Percentiles rank a stretch among this genome's conserved stretches.
Conservation (phyloP, 768 basidiomycete species). For the Rhizopogon salebrosus region DNA sequence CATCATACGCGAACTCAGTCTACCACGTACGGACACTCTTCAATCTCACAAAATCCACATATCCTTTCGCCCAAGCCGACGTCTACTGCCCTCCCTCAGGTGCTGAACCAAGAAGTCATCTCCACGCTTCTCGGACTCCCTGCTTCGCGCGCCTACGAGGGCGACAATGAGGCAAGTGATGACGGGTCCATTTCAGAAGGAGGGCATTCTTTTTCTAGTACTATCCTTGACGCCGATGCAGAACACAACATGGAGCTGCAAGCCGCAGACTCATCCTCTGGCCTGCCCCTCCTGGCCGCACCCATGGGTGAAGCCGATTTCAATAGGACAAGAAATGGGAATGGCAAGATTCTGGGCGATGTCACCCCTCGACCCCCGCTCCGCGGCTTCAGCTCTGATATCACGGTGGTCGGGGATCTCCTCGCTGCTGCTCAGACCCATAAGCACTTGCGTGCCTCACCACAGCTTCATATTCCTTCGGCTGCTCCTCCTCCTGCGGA, state of each 20-base stretch:
- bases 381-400: conserved; percentile 30
- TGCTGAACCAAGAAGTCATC: conserved; percentile 69
- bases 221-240: conserved; percentile 27
- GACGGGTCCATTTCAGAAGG: conserved; percentile 32
- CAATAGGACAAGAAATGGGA: conserved; percentile 10
- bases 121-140: conserved; percentile 56
- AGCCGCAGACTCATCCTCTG: conserved; percentile 26
- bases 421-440: conserved; percentile 17
- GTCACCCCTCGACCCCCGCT: conserved; percentile 58
- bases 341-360: conserved; percentile 33
- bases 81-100: conserved; percentile 49
- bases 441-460: conserved; percentile 2
- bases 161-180: conserved; percentile 46
- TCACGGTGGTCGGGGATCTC: conserved; percentile 24
- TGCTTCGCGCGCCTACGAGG: conserved; percentile 41
- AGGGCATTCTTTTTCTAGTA: conserved; percentile 38
- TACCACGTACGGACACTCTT: conserved; percentile 11
- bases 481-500: conserved; percentile 3
- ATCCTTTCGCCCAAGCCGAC: conserved; percentile 58
- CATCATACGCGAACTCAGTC: conserved; percentile 4
- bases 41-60: conserved; percentile 24
- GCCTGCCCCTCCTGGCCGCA: conserved; percentile 29
- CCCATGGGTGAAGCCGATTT: conserved; percentile 15
- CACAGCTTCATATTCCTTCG: conserved; percentile 1
- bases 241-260: conserved; percentile 22